Evolutionary conservation across 164 flowering plant genomes (phyloP).

Genomic region (Aristolochia contorta): DNA sequence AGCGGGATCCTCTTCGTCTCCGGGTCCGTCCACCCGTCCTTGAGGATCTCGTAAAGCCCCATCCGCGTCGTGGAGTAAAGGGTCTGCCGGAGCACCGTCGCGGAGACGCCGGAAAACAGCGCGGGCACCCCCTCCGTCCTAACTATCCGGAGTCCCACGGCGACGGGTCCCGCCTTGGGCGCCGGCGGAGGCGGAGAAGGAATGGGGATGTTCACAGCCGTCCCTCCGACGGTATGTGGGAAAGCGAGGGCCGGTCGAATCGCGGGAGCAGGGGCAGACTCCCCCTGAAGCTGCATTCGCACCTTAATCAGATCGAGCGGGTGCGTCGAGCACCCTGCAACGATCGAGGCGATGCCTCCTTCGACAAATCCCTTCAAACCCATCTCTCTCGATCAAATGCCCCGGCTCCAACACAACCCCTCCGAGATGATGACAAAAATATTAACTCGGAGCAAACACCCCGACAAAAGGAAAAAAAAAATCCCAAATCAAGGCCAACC

Average conservation of each 20-base stretch:
- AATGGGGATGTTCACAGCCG: constrained; percentile 6
- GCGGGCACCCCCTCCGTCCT: constrained; percentile 59
- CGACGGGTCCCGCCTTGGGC: constrained; percentile 39
- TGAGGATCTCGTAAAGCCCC: constrained; percentile 79
- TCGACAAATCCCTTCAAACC: constrained; percentile 58
- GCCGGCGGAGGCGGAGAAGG: constrained; percentile 12
- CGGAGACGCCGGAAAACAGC: constrained; percentile 76
- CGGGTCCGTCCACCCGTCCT: constrained; percentile 68
- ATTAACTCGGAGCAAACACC: not conserved
- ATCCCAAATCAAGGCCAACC: not conserved
- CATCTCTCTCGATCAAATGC: no score
- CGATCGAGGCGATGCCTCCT: constrained; percentile 61
- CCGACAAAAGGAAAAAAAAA: not conserved
- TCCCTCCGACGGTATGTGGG: constrained; percentile 2
- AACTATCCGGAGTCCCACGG: constrained; percentile 46
- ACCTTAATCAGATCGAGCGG: constrained; percentile 75
- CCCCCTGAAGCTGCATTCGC: constrained; percentile 73
- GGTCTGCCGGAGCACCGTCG: constrained; percentile 78
- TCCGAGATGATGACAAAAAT: no score
- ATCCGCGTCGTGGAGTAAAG: constrained; percentile 86
- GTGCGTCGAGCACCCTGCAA: constrained; percentile 70
- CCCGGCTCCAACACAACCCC: no score
- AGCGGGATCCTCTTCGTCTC: constrained; percentile 43
- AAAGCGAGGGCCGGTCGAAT: constrained; percentile 39
- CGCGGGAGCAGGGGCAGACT: constrained; percentile 12